These are phyloP conservation scores for Kodamaea jinghongensis DNA, from an alignment of 805 yeast species.

Conservation along the genomic window DNA sequence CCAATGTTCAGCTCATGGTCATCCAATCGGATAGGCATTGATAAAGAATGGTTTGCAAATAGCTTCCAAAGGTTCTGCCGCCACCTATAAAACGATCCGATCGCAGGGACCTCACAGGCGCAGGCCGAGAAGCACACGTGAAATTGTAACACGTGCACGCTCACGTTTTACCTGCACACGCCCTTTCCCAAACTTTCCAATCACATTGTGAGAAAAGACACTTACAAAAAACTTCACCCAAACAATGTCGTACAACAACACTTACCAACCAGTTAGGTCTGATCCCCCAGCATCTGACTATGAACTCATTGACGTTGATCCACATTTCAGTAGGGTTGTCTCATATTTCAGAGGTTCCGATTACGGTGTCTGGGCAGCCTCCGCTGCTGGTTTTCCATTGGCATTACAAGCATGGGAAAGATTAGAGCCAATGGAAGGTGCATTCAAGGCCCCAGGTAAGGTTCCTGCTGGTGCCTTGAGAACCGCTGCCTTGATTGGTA, in stretches of 20 bases:
- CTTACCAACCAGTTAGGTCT: conserved; percentile 41
- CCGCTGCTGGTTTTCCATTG: conserved; percentile 42
- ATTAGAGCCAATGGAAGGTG: conserved; percentile 41
- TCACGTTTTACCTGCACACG: not conserved
- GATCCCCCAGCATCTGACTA: conserved; percentile 36
- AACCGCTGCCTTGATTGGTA: conserved; percentile 60
- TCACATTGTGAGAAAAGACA: conserved; percentile 32
- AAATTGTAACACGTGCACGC: not conserved
- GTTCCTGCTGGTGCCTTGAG: conserved; percentile 58
- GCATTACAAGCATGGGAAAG: conserved; percentile 42
- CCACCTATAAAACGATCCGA: too few relatives aligned
- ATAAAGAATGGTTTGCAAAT: not conserved
- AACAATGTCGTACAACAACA: conserved; percentile 38
- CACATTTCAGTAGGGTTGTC: conserved; percentile 70
- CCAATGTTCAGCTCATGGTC: conserved; percentile 9
- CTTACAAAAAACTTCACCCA: conserved; percentile 13
- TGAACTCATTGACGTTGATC: conserved; percentile 71
- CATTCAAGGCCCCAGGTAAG: conserved; percentile 44
- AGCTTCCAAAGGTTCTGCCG: not conserved
- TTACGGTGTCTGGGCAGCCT: conserved; percentile 46
- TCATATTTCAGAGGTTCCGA: conserved; percentile 70
- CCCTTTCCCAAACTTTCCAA: conserved; percentile 25
- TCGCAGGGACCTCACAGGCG: too few relatives aligned
- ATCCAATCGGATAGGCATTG: conserved; percentile 24
- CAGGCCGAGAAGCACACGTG: not conserved